Percentiles rank a stretch among this genome's conserved stretches.
phyloP scores from a whole-genome alignment of 768 basidiomycete genomes.

The Amanita pseudoporphyria region DNA sequence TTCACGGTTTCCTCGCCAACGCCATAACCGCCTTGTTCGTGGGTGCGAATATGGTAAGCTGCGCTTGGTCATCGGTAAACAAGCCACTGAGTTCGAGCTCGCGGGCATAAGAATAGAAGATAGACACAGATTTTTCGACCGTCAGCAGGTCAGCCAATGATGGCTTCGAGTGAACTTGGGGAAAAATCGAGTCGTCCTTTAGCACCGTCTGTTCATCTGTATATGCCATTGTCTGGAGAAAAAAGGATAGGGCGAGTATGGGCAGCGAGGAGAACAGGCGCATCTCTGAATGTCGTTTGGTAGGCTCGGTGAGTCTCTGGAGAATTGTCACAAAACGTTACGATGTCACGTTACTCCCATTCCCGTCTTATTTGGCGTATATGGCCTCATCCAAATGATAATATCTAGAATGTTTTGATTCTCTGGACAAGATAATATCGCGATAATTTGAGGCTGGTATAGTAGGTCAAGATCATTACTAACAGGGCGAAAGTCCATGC shows the following conservation, averaged over 20 bases:
- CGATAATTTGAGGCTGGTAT: too few relatives aligned
- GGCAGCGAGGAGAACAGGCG: not conserved
- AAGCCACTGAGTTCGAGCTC: conserved; percentile 52
- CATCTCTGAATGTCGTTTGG: not conserved
- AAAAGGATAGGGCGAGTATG: not conserved
- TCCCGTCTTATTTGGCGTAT: too few relatives aligned
- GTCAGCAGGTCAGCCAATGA: conserved; percentile 71
- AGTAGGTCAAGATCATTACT: too few relatives aligned
- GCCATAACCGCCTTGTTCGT: conserved; percentile 87
- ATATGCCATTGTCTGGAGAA: conserved; percentile 2
- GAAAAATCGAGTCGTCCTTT: conserved; percentile 15
- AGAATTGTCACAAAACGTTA: too few relatives aligned
- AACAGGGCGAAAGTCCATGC: too few relatives aligned
- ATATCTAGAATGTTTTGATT: too few relatives aligned
- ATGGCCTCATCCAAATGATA: too few relatives aligned
- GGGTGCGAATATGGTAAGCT: conserved; percentile 64
- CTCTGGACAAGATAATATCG: too few relatives aligned
- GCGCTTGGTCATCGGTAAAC: conserved; percentile 29
- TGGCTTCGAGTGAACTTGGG: conserved; percentile 36
- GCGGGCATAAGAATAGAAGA: conserved; percentile 78
- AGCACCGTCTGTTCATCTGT: conserved; percentile 1
- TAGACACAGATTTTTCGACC: conserved; percentile 63
- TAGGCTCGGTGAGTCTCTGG: too few relatives aligned
- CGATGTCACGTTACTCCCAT: too few relatives aligned
- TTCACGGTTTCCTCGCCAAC: conserved; percentile 74